These are phyloP conservation scores for Mitragyna speciosa DNA, from an alignment of 257 asterid genomes.

Conservation along the genomic window DNA sequence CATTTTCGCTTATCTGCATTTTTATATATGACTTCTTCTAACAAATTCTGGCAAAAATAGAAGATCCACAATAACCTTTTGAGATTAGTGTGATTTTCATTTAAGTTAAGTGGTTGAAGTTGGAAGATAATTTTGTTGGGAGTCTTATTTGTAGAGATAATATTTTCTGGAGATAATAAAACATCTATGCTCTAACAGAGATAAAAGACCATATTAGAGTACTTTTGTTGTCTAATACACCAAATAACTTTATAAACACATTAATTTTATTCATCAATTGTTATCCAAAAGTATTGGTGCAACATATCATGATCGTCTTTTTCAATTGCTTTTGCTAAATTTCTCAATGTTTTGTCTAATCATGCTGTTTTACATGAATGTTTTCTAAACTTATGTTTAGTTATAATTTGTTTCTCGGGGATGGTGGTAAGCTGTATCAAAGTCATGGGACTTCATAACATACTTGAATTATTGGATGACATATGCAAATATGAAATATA, in stretches of 20 bases:
- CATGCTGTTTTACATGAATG: too few species aligned
- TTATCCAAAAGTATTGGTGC: not conserved
- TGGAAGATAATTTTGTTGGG: not conserved
- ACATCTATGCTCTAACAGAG: too few species aligned
- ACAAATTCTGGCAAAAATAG: too few species aligned
- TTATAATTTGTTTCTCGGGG: not conserved
- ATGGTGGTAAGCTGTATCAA: not conserved
- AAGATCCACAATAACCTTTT: not conserved
- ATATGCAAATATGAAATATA: not conserved
- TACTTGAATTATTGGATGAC: not conserved
- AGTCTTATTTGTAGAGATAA: not conserved
- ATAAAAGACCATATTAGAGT: too few species aligned
- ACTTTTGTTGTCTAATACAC: not conserved
- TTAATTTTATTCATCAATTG: not conserved
- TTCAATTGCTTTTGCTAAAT: not conserved
- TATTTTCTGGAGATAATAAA: not conserved
- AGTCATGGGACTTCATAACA: not conserved
- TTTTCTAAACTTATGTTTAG: too few species aligned
- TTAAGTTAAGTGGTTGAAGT: not conserved
- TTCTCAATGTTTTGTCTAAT: not conserved
- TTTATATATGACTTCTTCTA: not conserved
- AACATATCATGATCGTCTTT: not conserved
- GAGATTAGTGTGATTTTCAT: not conserved
- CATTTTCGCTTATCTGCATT: not conserved
- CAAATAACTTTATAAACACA: not conserved